Evolutionary conservation across 2,329 filamentous ascomycete genomes (phyloP).

Genomic region (Aspergillus quadrilineatus): DNA sequence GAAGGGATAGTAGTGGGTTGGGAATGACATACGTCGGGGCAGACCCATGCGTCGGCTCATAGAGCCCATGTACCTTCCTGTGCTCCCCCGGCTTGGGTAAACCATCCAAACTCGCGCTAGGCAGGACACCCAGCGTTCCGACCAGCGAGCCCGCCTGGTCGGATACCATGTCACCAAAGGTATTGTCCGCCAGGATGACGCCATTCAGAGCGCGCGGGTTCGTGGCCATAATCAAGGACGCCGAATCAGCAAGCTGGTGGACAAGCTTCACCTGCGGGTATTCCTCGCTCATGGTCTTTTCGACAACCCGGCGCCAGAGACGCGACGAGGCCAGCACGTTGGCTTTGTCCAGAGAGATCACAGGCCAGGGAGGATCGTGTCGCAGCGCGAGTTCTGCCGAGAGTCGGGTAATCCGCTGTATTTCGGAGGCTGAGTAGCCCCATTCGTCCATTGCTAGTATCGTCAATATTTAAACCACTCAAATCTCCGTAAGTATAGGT

Average conservation of each 20-base stretch:
- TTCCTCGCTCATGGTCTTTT: constrained; percentile 75
- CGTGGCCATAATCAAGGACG: constrained; percentile 90
- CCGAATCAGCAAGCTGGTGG: constrained; percentile 87
- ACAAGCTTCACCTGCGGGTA: constrained; percentile 77
- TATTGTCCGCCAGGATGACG: constrained; percentile 81
- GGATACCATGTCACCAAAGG: constrained; percentile 90
- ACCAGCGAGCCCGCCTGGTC: constrained; percentile 91
- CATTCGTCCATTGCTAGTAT: constrained; percentile 66
- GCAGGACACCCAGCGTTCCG: constrained; percentile 78
- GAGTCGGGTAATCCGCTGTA: constrained; percentile 77
- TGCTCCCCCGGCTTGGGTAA: constrained; percentile 67
- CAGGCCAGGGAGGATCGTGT: constrained; percentile 67
- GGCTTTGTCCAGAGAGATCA: constrained; percentile 87
- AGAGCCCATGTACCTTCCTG: constrained; percentile 77
- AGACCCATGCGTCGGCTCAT: constrained; percentile 82
- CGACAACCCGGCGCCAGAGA: constrained; percentile 80
- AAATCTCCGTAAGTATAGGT: too few relatives aligned
- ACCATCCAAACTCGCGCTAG: constrained; percentile 78
- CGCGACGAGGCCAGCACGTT: constrained; percentile 86
- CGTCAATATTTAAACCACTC: neutral
- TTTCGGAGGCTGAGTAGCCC: constrained; percentile 76
- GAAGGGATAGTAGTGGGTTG: neutral
- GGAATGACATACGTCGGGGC: constrained; percentile 35
- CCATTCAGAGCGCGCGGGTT: constrained; percentile 81
- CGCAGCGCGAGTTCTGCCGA: constrained; percentile 74